These are phyloP conservation scores for Xylaria sp. DNA, from an alignment of 2,329 filamentous ascomycete genomes.

Conservation along the genomic window DNA sequence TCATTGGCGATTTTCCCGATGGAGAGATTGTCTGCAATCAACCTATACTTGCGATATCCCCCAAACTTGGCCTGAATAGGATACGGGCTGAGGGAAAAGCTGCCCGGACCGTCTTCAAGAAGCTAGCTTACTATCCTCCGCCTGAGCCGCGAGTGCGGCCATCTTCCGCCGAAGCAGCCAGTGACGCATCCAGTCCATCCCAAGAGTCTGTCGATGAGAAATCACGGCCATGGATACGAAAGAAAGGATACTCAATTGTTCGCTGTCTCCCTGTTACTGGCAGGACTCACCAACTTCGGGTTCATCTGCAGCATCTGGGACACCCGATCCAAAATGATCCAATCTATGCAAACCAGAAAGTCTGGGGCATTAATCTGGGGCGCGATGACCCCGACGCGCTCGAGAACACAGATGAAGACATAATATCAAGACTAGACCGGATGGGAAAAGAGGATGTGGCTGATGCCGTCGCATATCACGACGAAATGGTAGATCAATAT, in stretches of 20 bases:
- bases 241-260: conserved; percentile 91
- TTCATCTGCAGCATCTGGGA: conserved; percentile 93
- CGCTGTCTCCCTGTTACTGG: conserved; percentile 94
- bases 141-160: conserved; percentile 32
- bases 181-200: conserved; percentile 34
- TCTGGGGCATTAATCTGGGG: conserved; percentile 87
- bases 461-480: conserved; percentile 90
- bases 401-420: conserved; percentile 84
- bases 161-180: conserved; percentile 20
- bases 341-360: conserved; percentile 93
- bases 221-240: conserved; percentile 59
- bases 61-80: conserved; percentile 92
- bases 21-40: conserved; percentile 93
- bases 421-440: conserved; percentile 83
- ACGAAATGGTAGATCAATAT: conserved; percentile 92
- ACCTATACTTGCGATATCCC: conserved; percentile 92
- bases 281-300: conserved; percentile 92
- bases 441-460: conserved; percentile 97
- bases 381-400: conserved; percentile 71
- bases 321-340: conserved; percentile 98
- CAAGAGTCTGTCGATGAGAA: conserved; percentile 43
- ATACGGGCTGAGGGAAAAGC: conserved; percentile 94
- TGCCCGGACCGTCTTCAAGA: conserved; percentile 90
- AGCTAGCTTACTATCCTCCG: conserved; percentile 87
- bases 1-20: conserved; percentile 90